Base-by-base conservation (phyloP, 495 filamentous ascomycete species). In the Zalerion maritima region DNA sequence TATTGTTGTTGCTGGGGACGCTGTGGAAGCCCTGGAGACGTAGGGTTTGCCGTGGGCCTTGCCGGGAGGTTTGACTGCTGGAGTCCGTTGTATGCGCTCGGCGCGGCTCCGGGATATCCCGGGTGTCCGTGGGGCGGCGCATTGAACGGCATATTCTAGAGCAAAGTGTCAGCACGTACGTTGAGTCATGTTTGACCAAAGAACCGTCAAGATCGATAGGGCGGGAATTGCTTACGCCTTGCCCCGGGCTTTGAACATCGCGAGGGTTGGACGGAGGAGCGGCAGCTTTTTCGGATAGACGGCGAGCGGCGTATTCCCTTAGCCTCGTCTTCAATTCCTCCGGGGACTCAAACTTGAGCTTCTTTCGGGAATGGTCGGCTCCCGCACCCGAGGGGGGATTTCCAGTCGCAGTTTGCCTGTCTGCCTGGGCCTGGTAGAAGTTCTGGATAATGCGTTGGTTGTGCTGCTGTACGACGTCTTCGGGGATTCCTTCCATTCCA, bases 401-500 rank as follows among this genome's bases (percentile, higher is more conserved):
- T 4, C 89, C 89, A 2, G 84, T 93, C 4, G 68, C 67, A 20
- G 73, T 74, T 28, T 79, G 73, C 23, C 82, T 71, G 48, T 94
- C 81, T 13, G 76, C 75, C 54, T 93, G 83, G 6, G 75, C 78
- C 38, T 79, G 73, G 49, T 86, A 82, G 53, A 76, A 92, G 49
- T 81, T 77, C 20, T 71, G 63, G 29, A 80, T 69, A 38, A 96
- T 81, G 32, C 78, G 75, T 57, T 89, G 78, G 35, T 81, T 76
- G 55, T 96, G 91, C 30, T 74, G 65, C 35, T 76, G 62, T 14
- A 80, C 58, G 34, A 92, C 67, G 21, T 93, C 83, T 20, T 83
- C 81, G 6, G 89, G 89, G 12, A 97, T 80, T 41, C 89, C 89
- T 44, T 96, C 86, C 79, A 93, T 94, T 42, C 87, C 89, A 47